Conservation (phyloP, 2,329 filamentous ascomycete genomes). For the Alternaria metachromatica region DNA sequence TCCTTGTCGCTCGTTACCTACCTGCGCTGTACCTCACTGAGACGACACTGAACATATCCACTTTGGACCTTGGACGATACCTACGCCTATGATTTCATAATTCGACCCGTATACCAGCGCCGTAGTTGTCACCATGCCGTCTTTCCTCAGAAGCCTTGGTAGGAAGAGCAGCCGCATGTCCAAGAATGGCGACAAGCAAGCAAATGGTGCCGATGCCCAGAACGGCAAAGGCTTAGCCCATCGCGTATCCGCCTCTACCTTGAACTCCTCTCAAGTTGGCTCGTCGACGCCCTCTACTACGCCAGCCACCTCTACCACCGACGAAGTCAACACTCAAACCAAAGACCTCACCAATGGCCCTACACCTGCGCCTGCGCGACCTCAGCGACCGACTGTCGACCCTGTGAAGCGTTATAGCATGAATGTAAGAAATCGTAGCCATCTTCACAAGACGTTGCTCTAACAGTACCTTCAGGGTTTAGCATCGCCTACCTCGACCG, state of each 20-base stretch:
- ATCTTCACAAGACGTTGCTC: neutral
- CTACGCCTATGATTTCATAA: slow-evolving; percentile 23
- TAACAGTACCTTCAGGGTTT: slow-evolving; percentile 53
- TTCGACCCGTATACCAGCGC: slow-evolving; percentile 8
- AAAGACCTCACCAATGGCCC: slow-evolving; percentile 59
- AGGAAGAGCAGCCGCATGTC: slow-evolving; percentile 74
- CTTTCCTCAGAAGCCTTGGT: slow-evolving; percentile 78
- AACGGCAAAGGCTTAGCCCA: slow-evolving; percentile 48
- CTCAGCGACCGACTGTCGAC: slow-evolving; percentile 49
- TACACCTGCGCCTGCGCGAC: slow-evolving; percentile 53
- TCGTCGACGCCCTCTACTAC: slow-evolving; percentile 72
- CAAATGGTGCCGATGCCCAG: slow-evolving; percentile 25
- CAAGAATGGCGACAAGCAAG: slow-evolving; percentile 47
- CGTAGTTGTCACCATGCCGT: slow-evolving; percentile 49
- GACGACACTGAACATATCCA: neutral
- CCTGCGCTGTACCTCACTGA: neutral
- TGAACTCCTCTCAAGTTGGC: slow-evolving; percentile 65
- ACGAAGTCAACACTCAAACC: slow-evolving; percentile 67
- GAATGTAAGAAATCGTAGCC: slow-evolving; percentile 33
- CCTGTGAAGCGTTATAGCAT: slow-evolving; percentile 64
- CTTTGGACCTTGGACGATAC: neutral
- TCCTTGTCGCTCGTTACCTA: slow-evolving; percentile 20
- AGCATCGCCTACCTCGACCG: slow-evolving; percentile 59
- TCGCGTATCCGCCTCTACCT: slow-evolving; percentile 67
- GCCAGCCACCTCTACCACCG: slow-evolving; percentile 73